These are phyloP conservation scores for Avicennia marina DNA, from an alignment of 257 asterid species.

Conservation along the genomic window DNA sequence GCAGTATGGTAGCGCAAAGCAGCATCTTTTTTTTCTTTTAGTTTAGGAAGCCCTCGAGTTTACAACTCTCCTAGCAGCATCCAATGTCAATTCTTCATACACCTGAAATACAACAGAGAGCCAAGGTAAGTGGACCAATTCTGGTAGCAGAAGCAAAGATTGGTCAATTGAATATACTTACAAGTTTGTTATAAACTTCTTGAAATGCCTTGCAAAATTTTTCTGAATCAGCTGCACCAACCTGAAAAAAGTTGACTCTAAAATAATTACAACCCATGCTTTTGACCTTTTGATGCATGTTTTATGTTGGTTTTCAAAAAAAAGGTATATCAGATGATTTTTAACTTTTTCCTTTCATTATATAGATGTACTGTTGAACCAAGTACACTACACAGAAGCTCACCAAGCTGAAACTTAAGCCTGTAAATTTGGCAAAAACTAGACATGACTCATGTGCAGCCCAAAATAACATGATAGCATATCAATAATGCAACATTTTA, in stretches of 20 bases:
- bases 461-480: background rate
- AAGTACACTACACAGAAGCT: too few relatives aligned
- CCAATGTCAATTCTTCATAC: conserved; percentile 54
- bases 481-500: background rate
- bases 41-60: conserved; percentile 28
- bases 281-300: background rate
- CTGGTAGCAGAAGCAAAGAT: conserved; percentile 9
- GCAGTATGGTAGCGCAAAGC: background rate
- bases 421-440: background rate
- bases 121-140: background rate
- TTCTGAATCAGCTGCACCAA: conserved; percentile 73
- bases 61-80: conserved; percentile 51
- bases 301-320: conserved; percentile 10
- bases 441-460: background rate
- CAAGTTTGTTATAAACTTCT: conserved; percentile 63
- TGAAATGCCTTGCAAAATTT: conserved; percentile 65
- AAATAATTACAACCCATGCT: conserved; percentile 1
- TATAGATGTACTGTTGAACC: too few relatives aligned
- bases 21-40: background rate
- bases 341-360: too few relatives aligned
- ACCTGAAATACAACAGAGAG: conserved; percentile 39
- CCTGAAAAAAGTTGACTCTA: conserved; percentile 29
- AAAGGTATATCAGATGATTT: background rate
- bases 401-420: background rate
- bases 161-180: conserved; percentile 28